Evolutionary conservation across 768 basidiomycete species (phyloP), one percentile per base, ranked within the genome.

Genomic region (Hypholoma sublateritium): DNA sequence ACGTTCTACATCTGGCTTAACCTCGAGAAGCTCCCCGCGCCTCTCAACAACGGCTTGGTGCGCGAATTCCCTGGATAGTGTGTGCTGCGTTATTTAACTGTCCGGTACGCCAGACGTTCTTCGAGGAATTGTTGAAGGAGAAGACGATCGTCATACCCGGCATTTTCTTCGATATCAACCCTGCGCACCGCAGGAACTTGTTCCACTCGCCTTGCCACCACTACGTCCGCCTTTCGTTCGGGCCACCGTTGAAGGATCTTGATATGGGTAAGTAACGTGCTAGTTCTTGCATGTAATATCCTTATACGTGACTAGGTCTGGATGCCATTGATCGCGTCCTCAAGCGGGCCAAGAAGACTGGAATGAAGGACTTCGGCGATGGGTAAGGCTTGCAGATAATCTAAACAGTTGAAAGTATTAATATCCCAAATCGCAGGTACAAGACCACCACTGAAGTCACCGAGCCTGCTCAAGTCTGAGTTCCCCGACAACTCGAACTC

Each of bases 1-100:
- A 97, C 95, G 2, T 98, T 97, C 74, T 97, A 98, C 72, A 85
- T 97, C 68, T 97, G 95, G 94, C 82, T 95, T 57, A 91, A 91
- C 73, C 78, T 96, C 19, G 87, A 87, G 68, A 79, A 78, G 54
- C 80, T 97, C 46, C 89, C 92, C 8, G 63, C 83, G 4, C 95
- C 95, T 6, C 69, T 97, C 43, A 93, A 94, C 74, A 93, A 92
- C 65, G 95, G 95, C 17, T 74, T 97, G 65, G 89, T 91, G 59
- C 5, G 73, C 66, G 11, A n/a, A 21, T 14, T n/a, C 4, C 19
- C 7, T 16, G 8, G 28, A 35, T 7, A 35, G 14, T n/a, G 43
- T 11, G 12, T 3, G 21, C 4, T 32, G 9, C 16, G 16, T 7
- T 19, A 53, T 44, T 22, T 46, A 13, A 45, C n/a, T 13, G 5